Evolutionary conservation across 2,329 filamentous ascomycete species (phyloP).

Genomic region (Venturiaceae sp.): DNA sequence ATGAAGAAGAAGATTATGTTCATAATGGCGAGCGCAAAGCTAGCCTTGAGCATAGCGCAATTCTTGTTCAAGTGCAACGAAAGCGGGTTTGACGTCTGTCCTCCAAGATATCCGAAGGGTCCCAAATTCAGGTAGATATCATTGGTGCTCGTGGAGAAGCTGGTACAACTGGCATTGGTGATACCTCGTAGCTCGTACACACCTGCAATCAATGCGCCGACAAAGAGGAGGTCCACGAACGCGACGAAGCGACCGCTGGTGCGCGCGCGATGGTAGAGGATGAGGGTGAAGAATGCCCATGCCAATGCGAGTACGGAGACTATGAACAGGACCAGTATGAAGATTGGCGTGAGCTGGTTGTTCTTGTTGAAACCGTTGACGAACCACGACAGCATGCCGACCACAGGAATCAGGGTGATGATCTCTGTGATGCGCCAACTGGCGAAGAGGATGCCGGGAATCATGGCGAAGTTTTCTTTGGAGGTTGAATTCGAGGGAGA

Average conservation of each 20-base stretch:
- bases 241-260: slow-evolving; percentile 51
- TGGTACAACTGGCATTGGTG: slow-evolving; percentile 55
- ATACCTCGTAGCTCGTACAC: slow-evolving; percentile 50
- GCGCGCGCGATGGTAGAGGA: slow-evolving; percentile 48
- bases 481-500: background rate
- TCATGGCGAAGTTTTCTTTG: slow-evolving; percentile 28
- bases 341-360: slow-evolving; percentile 49
- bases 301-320: slow-evolving; percentile 50
- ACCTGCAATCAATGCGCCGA: slow-evolving; percentile 53
- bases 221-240: slow-evolving; percentile 51
- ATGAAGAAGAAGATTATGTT: slow-evolving; percentile 71
- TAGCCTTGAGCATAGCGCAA: slow-evolving; percentile 87
- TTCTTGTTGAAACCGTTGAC: slow-evolving; percentile 47
- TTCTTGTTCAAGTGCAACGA: slow-evolving; percentile 57
- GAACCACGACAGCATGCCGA: slow-evolving; percentile 56
- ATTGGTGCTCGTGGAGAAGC: slow-evolving; percentile 17
- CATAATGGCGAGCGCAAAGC: slow-evolving; percentile 85
- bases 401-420: slow-evolving; percentile 50
- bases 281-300: slow-evolving; percentile 51
- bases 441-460: slow-evolving; percentile 50
- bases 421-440: slow-evolving; percentile 52
- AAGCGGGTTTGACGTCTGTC: slow-evolving; percentile 34
- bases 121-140: slow-evolving; percentile 52
- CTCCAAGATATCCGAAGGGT: slow-evolving; percentile 46
- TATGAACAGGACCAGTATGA: slow-evolving; percentile 56